Conservation (phyloP, 208 protist species). For the Herpetomonas samuelpessoai region DNA sequence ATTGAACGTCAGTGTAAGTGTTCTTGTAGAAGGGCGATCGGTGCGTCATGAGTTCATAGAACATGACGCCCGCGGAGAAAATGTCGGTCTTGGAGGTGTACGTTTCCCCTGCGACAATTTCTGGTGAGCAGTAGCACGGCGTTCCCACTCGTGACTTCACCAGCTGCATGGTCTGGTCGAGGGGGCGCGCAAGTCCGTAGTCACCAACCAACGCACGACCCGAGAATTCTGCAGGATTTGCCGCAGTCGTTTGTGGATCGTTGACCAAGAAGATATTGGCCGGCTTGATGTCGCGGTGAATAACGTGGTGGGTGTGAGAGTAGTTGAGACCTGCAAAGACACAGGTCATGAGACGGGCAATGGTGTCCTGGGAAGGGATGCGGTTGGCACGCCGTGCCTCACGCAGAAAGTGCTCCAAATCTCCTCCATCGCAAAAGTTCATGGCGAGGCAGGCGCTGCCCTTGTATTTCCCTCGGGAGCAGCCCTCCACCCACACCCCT, state of each 20-base stretch:
- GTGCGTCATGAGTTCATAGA: conserved; percentile 83
- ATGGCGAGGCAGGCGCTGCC: conserved; percentile 84
- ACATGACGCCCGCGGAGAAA: conserved; percentile 87
- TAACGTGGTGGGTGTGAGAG: conserved; percentile 73
- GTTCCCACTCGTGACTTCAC: conserved; percentile 83
- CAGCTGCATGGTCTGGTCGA: conserved; percentile 62
- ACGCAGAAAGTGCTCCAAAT: conserved; percentile 69
- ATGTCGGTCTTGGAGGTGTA: conserved; percentile 94
- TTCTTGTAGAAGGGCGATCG: conserved; percentile 67
- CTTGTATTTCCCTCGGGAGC: conserved; percentile 24
- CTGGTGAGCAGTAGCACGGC: conserved; percentile 92
- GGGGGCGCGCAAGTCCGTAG: conserved; percentile 82
- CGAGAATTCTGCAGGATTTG: conserved; percentile 1
- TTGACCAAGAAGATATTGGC: conserved; percentile 90
- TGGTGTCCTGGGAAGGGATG: conserved; percentile 35
- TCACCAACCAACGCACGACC: conserved; percentile 72
- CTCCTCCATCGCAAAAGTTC: conserved; percentile 77
- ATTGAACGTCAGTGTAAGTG: conserved; percentile 41
- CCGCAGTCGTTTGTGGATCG: too few relatives aligned
- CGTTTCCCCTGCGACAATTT: conserved; percentile 83
- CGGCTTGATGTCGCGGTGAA: conserved; percentile 92
- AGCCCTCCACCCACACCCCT: conserved; percentile 66
- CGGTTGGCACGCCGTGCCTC: conserved; percentile 13
- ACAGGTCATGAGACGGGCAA: conserved; percentile 76
- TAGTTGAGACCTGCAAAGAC: conserved; percentile 87